phyloP scores from a whole-genome alignment of 176 grass and related monocot species.

The Oropetium thomaeum region DNA sequence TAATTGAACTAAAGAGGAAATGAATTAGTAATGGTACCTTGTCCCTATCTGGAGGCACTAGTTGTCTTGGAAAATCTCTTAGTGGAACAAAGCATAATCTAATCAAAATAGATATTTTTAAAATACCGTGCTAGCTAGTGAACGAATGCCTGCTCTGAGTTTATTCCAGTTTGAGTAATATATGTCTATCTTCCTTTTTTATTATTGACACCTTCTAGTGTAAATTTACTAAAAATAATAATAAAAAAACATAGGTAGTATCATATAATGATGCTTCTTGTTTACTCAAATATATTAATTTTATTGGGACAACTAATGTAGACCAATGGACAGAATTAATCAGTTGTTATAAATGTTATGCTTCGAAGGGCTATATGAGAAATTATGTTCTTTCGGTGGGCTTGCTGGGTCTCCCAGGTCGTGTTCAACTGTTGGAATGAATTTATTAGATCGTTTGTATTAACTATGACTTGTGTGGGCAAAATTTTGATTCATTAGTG shows the following conservation, averaged over 20 bases:
- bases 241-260: too few species aligned
- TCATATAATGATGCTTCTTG: neutral
- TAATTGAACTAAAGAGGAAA: constrained; percentile 75
- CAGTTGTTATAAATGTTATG: neutral
- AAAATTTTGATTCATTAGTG: neutral
- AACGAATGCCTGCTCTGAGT: constrained; percentile 1
- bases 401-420: neutral
- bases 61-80: neutral
- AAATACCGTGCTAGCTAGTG: constrained; percentile 12
- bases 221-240: too few species aligned
- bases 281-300: neutral
- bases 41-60: constrained; percentile 18
- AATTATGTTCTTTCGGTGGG: neutral
- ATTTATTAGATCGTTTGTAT: too few species aligned
- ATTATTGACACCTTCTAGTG: too few species aligned
- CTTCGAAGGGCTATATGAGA: too few species aligned
- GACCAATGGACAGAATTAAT: neutral
- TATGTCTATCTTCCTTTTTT: neutral
- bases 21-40: constrained; percentile 28
- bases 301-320: neutral
- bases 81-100: constrained; percentile 24
- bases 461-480: neutral
- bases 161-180: neutral
- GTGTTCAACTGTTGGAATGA: neutral
- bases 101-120: constrained; percentile 46